These are phyloP conservation scores for Cordyceps javanica DNA, from an alignment of 2,329 filamentous ascomycete genomes.

Conservation along the genomic window DNA sequence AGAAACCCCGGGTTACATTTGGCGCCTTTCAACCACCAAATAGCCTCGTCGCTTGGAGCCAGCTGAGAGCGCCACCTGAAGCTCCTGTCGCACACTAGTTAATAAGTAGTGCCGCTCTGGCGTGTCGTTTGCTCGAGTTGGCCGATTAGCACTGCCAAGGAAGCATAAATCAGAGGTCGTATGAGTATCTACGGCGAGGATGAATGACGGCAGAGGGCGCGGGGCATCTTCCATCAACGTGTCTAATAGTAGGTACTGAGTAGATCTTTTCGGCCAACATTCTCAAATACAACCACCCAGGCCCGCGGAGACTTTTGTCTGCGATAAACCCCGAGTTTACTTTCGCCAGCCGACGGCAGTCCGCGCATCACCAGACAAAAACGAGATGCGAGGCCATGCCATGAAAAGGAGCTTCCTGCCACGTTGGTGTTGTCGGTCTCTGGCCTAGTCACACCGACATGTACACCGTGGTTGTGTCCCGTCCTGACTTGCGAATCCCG, in stretches of 20 bases:
- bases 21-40: not conserved
- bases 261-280: not conserved
- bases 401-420: no score
- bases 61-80: constrained; percentile 6
- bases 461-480: no score
- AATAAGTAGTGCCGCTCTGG: not conserved
- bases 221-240: no score
- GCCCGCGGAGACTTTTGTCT: not conserved
- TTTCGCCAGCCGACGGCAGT: not conserved
- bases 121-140: not conserved
- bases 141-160: not conserved
- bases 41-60: not conserved
- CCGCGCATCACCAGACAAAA: not conserved
- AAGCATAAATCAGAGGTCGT: no score
- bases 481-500: not conserved
- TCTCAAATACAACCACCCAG: not conserved
- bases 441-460: no score
- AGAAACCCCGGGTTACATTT: not conserved
- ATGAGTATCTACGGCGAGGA: no score
- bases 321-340: no score
- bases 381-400: not conserved
- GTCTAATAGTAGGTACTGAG: no score
- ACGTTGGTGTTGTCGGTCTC: no score
- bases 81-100: not conserved
- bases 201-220: no score